phyloP scores from a whole-genome alignment of 768 basidiomycete species.

The Coprinellus micaceus region DNA sequence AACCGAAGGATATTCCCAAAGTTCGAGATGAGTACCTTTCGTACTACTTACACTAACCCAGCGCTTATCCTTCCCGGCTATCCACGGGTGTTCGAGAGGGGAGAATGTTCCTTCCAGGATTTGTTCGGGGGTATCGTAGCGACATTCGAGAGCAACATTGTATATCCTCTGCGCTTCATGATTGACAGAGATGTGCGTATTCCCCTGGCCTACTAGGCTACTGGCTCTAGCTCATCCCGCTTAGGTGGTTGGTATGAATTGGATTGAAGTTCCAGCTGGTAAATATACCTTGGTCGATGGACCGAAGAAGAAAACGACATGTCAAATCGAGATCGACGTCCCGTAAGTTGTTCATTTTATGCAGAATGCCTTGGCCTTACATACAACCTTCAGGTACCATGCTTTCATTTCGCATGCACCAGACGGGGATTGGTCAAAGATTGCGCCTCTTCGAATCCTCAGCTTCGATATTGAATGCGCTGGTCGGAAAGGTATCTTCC shows the following conservation, averaged over 20 bases:
- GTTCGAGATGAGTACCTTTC: constrained; percentile 76
- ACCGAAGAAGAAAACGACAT: constrained; percentile 64
- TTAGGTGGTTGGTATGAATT: constrained; percentile 97
- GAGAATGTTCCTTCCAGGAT: constrained; percentile 63
- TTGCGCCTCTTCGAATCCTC: constrained; percentile 89
- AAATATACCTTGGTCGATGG: constrained; percentile 65
- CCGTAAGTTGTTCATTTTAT: constrained; percentile 48
- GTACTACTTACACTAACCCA: background rate
- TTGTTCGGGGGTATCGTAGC: constrained; percentile 44
- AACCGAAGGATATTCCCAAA: constrained; percentile 78
- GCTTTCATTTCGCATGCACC: constrained; percentile 86
- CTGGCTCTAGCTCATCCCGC: constrained; percentile 2
- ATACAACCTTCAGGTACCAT: constrained; percentile 57
- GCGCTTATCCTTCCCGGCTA: constrained; percentile 15
- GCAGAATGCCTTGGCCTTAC: too few relatives aligned
- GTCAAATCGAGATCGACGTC: constrained; percentile 84
- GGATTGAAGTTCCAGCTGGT: constrained; percentile 89
- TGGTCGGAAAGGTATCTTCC: constrained; percentile 95
- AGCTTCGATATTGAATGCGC: constrained; percentile 99
- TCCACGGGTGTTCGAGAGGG: constrained; percentile 68
- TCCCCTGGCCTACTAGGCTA: background rate
- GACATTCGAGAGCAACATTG: constrained; percentile 94
- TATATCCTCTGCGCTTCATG: constrained; percentile 92
- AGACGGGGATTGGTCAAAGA: constrained; percentile 87
- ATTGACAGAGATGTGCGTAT: constrained; percentile 82